A percentile compares a stretch with the other conserved stretches of the same genome.
These are phyloP conservation scores for Bipolaris bicolor DNA, from an alignment of 2,329 filamentous ascomycete genomes.

Conservation along the genomic window DNA sequence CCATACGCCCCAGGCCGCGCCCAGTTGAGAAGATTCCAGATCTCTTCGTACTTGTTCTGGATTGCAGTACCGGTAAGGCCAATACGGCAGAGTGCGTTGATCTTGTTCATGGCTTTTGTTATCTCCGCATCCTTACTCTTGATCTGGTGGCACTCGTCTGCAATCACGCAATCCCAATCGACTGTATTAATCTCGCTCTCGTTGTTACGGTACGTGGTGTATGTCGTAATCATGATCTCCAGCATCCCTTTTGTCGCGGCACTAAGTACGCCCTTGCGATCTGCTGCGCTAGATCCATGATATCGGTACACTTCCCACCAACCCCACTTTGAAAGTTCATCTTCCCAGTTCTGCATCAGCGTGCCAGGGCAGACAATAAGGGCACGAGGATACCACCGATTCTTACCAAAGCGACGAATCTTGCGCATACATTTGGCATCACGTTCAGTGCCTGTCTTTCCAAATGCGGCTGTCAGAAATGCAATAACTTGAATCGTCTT, in stretches of 20 bases:
- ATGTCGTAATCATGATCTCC: constrained; percentile 94
- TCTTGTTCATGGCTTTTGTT: constrained; percentile 83
- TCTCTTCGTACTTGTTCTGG: constrained; percentile 96
- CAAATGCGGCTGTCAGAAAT: constrained; percentile 89
- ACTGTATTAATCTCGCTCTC: constrained; percentile 80
- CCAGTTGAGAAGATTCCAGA: constrained; percentile 97
- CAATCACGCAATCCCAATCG: constrained; percentile 91
- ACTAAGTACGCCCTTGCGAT: constrained; percentile 72
- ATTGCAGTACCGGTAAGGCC: constrained; percentile 95
- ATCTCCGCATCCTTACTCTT: constrained; percentile 80
- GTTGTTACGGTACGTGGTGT: constrained; percentile 82
- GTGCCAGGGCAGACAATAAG: constrained; percentile 89
- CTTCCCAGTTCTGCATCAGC: constrained; percentile 88
- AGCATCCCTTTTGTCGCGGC: constrained; percentile 76
- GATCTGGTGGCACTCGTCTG: constrained; percentile 90
- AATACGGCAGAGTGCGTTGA: constrained; percentile 91
- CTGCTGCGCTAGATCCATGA: constrained; percentile 66
- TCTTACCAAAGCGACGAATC: constrained; percentile 65
- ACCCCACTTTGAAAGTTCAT: constrained; percentile 86
- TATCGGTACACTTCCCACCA: constrained; percentile 91
- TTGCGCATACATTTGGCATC: constrained; percentile 89
- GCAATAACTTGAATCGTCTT: constrained; percentile 97
- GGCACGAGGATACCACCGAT: constrained; percentile 80
- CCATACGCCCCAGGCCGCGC: constrained; percentile 80
- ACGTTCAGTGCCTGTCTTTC: constrained; percentile 87